These are phyloP conservation scores for Beverwykella pulmonaria DNA, from an alignment of 495 filamentous ascomycete species.

Conservation along the genomic window DNA sequence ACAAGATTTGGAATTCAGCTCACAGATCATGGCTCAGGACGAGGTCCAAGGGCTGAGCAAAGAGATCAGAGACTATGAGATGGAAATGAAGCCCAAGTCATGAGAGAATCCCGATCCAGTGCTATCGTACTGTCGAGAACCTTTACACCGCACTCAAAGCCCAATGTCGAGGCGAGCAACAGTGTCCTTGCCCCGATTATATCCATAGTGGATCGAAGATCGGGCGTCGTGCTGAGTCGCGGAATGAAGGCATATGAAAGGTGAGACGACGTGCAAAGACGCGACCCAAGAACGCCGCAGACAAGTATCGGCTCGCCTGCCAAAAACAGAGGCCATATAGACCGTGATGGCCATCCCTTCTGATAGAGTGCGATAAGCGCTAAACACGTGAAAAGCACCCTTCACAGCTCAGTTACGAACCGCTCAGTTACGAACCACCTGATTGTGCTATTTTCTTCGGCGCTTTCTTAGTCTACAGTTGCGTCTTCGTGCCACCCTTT, in stretches of 20 bases:
- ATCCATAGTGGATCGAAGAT: background rate
- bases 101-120: background rate
- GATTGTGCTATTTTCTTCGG: background rate
- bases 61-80: constrained; percentile 54
- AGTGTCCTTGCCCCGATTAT: background rate
- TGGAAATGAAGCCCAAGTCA: constrained; percentile 44
- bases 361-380: too few relatives aligned
- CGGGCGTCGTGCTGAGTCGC: background rate
- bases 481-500: background rate
- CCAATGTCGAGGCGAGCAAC: background rate
- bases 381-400: too few relatives aligned
- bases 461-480: background rate
- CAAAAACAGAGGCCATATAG: too few relatives aligned
- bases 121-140: background rate
- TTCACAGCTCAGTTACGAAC: too few relatives aligned
- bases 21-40: constrained; percentile 38
- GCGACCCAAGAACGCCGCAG: too few relatives aligned
- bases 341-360: too few relatives aligned
- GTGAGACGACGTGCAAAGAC: background rate
- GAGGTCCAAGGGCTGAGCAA: constrained; percentile 52
- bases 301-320: too few relatives aligned
- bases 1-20: constrained; percentile 65
- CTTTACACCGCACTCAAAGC: background rate
- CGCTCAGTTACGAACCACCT: background rate
- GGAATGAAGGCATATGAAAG: background rate